Conservation (phyloP, 768 basidiomycete species). For the Tulasnella sp. region DNA sequence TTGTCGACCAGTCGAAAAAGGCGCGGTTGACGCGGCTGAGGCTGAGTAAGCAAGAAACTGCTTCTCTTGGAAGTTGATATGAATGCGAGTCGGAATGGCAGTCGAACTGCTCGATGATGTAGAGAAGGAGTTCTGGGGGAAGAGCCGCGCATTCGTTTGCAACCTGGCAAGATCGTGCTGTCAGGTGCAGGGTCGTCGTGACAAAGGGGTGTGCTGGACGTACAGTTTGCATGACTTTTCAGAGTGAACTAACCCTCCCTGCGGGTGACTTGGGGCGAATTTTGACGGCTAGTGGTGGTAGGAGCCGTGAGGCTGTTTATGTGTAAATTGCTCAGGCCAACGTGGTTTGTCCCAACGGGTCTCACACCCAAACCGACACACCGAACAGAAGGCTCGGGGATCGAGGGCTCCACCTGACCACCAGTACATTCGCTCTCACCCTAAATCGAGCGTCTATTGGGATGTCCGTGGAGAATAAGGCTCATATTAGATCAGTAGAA, state of each 20-base stretch:
- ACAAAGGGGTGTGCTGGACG: not conserved
- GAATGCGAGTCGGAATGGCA: not conserved
- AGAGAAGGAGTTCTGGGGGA: not conserved
- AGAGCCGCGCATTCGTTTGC: not conserved
- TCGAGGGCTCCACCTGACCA: not conserved
- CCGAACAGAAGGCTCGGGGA: not conserved
- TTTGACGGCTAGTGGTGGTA: not conserved
- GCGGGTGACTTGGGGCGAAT: not conserved
- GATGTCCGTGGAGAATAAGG: not conserved
- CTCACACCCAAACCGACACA: not conserved
- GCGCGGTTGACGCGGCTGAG: not conserved
- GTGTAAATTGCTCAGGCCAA: not conserved
- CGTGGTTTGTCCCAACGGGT: not conserved
- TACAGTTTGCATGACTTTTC: not conserved
- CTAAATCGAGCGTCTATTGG: not conserved
- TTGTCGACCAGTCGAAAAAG: conserved; percentile 1
- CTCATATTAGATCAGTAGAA: not conserved
- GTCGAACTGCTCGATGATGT: not conserved
- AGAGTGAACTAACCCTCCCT: not conserved
- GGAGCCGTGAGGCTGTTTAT: not conserved
- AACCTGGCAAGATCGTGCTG: not conserved
- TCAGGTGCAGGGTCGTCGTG: not conserved
- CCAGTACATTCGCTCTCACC: not conserved
- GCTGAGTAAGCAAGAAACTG: conserved; percentile 1
- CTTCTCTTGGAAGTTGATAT: not conserved